Base-by-base conservation (phyloP, 768 basidiomycete genomes). In the Rhodotorula taiwanensis region DNA sequence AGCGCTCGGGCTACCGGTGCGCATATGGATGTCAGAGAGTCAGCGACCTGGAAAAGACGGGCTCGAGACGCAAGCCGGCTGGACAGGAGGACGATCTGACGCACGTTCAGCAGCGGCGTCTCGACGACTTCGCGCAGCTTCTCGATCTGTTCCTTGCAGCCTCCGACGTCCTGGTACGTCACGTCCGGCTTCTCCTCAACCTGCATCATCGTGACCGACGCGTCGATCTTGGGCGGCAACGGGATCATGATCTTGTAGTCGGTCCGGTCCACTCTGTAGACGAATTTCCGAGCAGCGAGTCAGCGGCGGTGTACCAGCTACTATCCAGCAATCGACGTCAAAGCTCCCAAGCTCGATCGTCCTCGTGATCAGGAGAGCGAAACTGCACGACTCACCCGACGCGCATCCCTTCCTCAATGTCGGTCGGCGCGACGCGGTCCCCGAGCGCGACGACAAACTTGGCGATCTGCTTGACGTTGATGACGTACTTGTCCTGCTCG, bases 341-440 rank as follows among this genome's bases (percentile, higher is more conserved):
- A 3, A 23, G 42, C 70, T 59, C 55, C 10, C 48, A 44, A 14
- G 43, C 2, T 25, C 10, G 49, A 25, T 23, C 10, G 8, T 20
- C 3, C 23, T n/a, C 31, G 15, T 16, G 7, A 20, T 13, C 20
- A 21, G 11, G 13, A 9, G 10, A 27, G 27, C 25, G 48, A 50
- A 27, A 34, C 20, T 30, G 20, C 2, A 15, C 20, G 39, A 79
- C 89, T 74, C 74, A 97, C 94, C 94, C 95, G 44, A 99, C 95
- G 57, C 95, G 86, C 95, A 99, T 99, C n/a, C 95, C 95, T 79
- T 99, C 95, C 76, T 99, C 95, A 56, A 99, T 92, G 79, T 99
- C 95, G 4, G 94, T 95, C 16, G 92, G 89, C 28, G 95, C 89
- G 3, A 99, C 92, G 45, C 91, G 86, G 70, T 99, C 95, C 25